Evolutionary conservation across 345 rosid species (phyloP).

Genomic region (Moringa oleifera): DNA sequence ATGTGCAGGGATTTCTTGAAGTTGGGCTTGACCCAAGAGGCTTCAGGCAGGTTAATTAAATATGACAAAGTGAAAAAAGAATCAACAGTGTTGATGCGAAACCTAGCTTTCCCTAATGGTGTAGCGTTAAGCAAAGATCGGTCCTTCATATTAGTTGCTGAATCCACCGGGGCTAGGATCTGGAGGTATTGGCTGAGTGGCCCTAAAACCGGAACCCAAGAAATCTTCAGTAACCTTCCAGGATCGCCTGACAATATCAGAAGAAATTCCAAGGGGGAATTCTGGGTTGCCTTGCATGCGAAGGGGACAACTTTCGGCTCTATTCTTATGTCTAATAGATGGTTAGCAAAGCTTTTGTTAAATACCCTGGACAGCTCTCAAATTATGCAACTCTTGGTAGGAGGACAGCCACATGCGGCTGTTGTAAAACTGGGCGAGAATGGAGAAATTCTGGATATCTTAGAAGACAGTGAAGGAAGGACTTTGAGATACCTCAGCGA

Average conservation of each 20-base stretch:
- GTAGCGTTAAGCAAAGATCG: constrained; percentile 61
- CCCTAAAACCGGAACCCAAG: constrained; percentile 28
- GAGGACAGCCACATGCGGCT: too few relatives aligned
- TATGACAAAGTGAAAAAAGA: constrained; percentile 46
- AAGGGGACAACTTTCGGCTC: too few relatives aligned
- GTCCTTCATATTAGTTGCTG: constrained; percentile 48
- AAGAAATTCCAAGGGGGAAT: too few relatives aligned
- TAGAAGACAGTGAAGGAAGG: too few relatives aligned
- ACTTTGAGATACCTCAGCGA: too few relatives aligned
- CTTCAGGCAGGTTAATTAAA: constrained; percentile 55
- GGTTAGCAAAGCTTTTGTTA: too few relatives aligned
- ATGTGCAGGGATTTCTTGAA: constrained; percentile 34
- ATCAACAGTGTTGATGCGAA: constrained; percentile 37
- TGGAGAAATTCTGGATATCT: too few relatives aligned
- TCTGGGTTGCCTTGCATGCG: too few relatives aligned
- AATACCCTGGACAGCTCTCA: too few relatives aligned
- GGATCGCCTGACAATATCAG: constrained; percentile 65
- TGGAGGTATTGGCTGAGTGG: constrained; percentile 42
- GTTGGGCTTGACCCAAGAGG: constrained; percentile 40
- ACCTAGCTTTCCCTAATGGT: constrained; percentile 64
- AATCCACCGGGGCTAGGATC: constrained; percentile 30
- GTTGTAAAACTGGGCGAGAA: too few relatives aligned
- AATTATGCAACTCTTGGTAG: too few relatives aligned
- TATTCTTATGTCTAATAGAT: too few relatives aligned
- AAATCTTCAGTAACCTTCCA: constrained; percentile 42